Percentiles rank a stretch among this genome's conserved stretches.
These are phyloP conservation scores for Elsinoe fawcettii DNA, from an alignment of 2,329 filamentous ascomycete genomes.

Conservation along the genomic window DNA sequence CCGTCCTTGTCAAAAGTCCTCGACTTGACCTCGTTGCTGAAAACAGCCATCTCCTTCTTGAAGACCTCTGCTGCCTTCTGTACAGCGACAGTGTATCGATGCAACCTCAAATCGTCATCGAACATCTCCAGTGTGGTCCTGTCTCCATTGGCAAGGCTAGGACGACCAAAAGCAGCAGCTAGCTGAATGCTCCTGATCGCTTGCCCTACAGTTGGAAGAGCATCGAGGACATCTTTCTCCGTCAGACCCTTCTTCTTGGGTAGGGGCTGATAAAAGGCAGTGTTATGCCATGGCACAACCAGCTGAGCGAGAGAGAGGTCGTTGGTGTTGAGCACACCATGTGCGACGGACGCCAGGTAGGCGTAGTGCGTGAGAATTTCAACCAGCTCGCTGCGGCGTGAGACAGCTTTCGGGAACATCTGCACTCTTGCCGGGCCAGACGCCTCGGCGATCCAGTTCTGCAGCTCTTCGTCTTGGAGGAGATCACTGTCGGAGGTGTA, in stretches of 20 bases:
- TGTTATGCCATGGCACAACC: conserved; percentile 38
- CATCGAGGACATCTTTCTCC: conserved; percentile 24
- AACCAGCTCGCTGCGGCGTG: conserved; percentile 28
- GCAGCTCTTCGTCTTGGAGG: conserved; percentile 35
- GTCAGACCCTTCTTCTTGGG: conserved; percentile 36
- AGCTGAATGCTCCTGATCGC: conserved; percentile 25
- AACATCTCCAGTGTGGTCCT: conserved; percentile 39
- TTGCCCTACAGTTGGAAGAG: conserved; percentile 23
- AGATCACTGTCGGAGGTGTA: conserved; percentile 33
- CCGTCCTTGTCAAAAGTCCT: conserved; percentile 38
- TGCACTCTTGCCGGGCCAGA: conserved; percentile 31
- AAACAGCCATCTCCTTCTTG: conserved; percentile 30
- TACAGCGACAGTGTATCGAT: conserved; percentile 28
- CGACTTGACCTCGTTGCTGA: conserved; percentile 33
- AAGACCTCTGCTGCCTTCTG: conserved; percentile 32
- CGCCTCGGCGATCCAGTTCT: conserved; percentile 40
- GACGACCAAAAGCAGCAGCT: conserved; percentile 36
- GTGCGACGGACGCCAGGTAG: conserved; percentile 32
- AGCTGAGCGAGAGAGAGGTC: conserved; percentile 32
- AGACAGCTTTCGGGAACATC: conserved; percentile 35
- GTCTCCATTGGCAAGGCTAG: conserved; percentile 31
- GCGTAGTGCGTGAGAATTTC: conserved; percentile 38
- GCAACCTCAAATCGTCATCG: conserved; percentile 30
- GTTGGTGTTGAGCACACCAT: conserved; percentile 40
- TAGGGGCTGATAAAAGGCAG: conserved; percentile 34